A percentile compares a stretch with the other conserved stretches of the same genome.
Evolutionary conservation across 202 grass and related monocot species (phyloP).

Genomic region (Zizania palustris): DNA sequence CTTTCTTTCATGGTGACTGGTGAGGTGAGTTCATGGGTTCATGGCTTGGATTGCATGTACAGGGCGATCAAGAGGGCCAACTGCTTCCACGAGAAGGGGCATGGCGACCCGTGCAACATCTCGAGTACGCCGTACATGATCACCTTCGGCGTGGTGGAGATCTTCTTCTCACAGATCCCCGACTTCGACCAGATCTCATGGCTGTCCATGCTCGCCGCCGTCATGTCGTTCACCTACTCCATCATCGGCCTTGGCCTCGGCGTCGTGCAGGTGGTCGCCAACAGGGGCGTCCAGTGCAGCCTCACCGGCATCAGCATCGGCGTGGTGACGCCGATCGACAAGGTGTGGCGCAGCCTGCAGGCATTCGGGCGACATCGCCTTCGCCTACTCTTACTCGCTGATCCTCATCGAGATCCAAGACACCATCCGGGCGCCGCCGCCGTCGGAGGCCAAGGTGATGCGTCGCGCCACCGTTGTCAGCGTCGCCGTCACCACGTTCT

Average conservation of each 20-base stretch:
- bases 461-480: conserved; percentile 80
- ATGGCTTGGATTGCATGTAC: not conserved
- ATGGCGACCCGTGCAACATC: conserved; percentile 68
- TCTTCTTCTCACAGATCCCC: conserved; percentile 94
- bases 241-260: conserved; percentile 78
- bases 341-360: conserved; percentile 94
- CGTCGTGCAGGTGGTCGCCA: conserved; percentile 74
- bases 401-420: conserved; percentile 99
- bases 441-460: conserved; percentile 92
- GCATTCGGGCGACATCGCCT: conserved; percentile 94
- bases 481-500: conserved; percentile 80
- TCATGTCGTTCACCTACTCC: conserved; percentile 99
- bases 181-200: conserved; percentile 97
- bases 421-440: conserved; percentile 76
- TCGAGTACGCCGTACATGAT: conserved; percentile 94
- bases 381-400: conserved; percentile 98
- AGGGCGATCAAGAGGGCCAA: conserved; percentile 86
- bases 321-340: conserved; percentile 68
- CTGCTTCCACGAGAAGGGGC: conserved; percentile 81
- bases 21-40: conserved; percentile 9
- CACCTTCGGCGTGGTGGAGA: conserved; percentile 76
- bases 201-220: conserved; percentile 85
- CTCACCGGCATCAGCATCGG: conserved; percentile 93
- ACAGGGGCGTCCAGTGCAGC: conserved; percentile 68
- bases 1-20: not conserved